These are phyloP conservation scores for Leccinum fallax DNA, from an alignment of 1,284 basidiomycete species.

Conservation along the genomic window DNA sequence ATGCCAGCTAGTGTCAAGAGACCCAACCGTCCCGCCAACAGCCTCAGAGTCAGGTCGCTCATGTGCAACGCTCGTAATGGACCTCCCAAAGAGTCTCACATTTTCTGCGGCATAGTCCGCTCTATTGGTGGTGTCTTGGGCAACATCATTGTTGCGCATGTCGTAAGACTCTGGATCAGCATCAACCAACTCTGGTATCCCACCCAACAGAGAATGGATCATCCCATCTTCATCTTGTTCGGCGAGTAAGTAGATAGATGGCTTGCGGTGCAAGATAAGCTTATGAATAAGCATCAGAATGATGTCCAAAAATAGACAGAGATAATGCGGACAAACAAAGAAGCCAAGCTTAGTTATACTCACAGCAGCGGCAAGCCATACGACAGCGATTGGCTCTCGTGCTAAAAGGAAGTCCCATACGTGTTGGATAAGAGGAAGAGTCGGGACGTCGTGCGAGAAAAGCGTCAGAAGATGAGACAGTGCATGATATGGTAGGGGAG, in stretches of 20 bases:
- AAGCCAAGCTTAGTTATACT: constrained; percentile 33
- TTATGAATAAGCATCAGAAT: constrained; percentile 32
- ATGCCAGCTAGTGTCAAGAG: neutral
- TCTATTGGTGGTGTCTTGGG: neutral
- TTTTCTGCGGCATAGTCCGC: constrained; percentile 2
- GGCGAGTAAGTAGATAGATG: constrained; percentile 55
- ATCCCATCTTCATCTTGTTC: constrained; percentile 76
- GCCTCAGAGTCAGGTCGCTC: neutral
- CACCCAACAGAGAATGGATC: constrained; percentile 81
- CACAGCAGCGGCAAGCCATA: constrained; percentile 85
- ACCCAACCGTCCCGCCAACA: neutral
- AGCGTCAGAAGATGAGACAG: constrained; percentile 89
- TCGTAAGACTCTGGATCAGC: constrained; percentile 39
- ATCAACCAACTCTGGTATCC: constrained; percentile 64
- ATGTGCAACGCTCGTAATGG: neutral
- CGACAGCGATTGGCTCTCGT: constrained; percentile 77
- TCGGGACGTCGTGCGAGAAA: constrained; percentile 89
- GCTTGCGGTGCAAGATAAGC: constrained; percentile 64
- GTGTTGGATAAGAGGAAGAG: constrained; percentile 81
- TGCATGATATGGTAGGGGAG: constrained; percentile 83
- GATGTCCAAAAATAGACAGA: neutral
- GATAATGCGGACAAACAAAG: neutral
- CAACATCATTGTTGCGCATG: neutral
- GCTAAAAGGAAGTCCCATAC: constrained; percentile 87
- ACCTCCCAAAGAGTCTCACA: neutral